Evolutionary conservation across 2,329 filamentous ascomycete species (phyloP).

Genomic region (Penicillium sp.): DNA sequence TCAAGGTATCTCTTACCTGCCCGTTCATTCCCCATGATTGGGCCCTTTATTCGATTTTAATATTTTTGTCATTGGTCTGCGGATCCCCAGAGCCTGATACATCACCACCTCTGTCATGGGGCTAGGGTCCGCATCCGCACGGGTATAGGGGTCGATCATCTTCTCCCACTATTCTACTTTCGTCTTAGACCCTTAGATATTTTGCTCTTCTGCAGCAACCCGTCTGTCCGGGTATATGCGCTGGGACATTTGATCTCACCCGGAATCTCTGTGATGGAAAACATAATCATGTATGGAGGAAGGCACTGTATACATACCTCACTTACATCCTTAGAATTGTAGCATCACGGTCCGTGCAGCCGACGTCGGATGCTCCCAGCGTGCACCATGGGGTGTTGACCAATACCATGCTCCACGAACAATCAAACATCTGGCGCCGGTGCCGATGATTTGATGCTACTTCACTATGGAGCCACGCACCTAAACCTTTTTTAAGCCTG

Average conservation of each 20-base stretch:
- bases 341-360: constrained; percentile 28
- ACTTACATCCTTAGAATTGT: neutral
- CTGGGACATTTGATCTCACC: constrained; percentile 33
- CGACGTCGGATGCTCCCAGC: constrained; percentile 21
- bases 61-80: constrained; percentile 24
- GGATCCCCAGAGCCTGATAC: constrained; percentile 29
- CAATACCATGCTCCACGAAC: constrained; percentile 30
- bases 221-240: constrained; percentile 33
- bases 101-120: constrained; percentile 30
- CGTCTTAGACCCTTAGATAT: constrained; percentile 29
- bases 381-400: constrained; percentile 31
- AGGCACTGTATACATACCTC: constrained; percentile 12
- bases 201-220: constrained; percentile 34
- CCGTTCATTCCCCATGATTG: neutral
- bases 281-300: constrained; percentile 12
- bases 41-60: neutral
- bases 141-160: constrained; percentile 32
- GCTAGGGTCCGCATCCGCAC: constrained; percentile 32
- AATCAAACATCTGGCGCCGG: constrained; percentile 23
- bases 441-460: constrained; percentile 26
- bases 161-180: constrained; percentile 34
- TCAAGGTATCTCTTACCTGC: constrained; percentile 14
- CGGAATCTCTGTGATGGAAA: constrained; percentile 25
- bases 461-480: constrained; percentile 16
- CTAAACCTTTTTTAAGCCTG: constrained; percentile 5